Conservation (phyloP, 2,329 filamentous ascomycete species). For the Setomelanomma holmii region DNA sequence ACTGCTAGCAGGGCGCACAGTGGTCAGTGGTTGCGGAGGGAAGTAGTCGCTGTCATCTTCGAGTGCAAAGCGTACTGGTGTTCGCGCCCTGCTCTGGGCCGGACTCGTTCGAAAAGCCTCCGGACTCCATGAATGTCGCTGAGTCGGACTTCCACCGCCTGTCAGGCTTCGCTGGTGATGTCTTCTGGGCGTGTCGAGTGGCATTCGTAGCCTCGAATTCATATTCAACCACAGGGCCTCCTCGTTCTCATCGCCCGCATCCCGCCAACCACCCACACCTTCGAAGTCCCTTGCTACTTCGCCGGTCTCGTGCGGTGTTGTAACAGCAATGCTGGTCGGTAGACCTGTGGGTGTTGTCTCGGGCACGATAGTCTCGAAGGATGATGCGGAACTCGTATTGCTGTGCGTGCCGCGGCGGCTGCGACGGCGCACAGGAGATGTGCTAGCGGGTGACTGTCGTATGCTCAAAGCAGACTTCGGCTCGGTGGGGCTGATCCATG, state of each 20-base stretch:
- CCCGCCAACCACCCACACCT: slow-evolving; percentile 52
- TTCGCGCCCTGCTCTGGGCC: slow-evolving; percentile 44
- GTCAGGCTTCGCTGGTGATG: slow-evolving; percentile 42
- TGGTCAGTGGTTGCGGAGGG: slow-evolving; percentile 22
- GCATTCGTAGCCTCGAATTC: slow-evolving; percentile 51
- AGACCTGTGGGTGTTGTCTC: slow-evolving; percentile 22
- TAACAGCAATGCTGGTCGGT: slow-evolving; percentile 42
- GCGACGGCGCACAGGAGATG: slow-evolving; percentile 34
- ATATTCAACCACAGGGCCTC: slow-evolving; percentile 55
- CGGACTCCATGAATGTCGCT: slow-evolving; percentile 39
- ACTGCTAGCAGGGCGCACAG: slow-evolving; percentile 24
- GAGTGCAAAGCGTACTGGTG: slow-evolving; percentile 31
- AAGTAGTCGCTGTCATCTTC: slow-evolving; percentile 37
- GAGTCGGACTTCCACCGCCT: slow-evolving; percentile 36
- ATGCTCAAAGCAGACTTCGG: slow-evolving; percentile 18
- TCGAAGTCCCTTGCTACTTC: slow-evolving; percentile 51
- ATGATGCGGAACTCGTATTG: slow-evolving; percentile 27
- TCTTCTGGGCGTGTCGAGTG: slow-evolving; percentile 32
- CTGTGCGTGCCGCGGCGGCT: slow-evolving; percentile 27
- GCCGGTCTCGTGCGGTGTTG: slow-evolving; percentile 41
- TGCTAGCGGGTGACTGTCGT: slow-evolving; percentile 14
- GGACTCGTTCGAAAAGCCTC: slow-evolving; percentile 49
- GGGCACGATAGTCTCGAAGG: slow-evolving; percentile 26
- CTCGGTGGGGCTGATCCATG: slow-evolving; percentile 40
- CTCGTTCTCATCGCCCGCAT: slow-evolving; percentile 48